Evolutionary conservation across 1,284 basidiomycete genomes (phyloP), one percentile per base, ranked within the genome.

Genomic region (Tilletia indica): DNA sequence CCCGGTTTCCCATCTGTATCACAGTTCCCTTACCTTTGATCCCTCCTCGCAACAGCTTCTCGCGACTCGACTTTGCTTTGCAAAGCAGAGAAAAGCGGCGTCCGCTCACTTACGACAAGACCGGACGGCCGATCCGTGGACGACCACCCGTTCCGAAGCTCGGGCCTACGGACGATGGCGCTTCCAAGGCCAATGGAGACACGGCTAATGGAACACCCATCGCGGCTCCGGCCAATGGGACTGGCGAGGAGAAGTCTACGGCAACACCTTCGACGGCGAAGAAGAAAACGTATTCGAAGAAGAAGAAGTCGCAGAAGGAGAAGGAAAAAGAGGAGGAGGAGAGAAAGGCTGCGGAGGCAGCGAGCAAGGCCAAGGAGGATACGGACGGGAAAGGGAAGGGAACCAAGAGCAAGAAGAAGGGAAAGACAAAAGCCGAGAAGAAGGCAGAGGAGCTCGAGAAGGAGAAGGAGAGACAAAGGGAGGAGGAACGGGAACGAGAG

Each of bases 231-330:
- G 42, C 42, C 42, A 45, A 45, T 45, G 42, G 42, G 42, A 45
- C 42, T 8, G 42, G 42, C 42, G 42, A 45, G 42, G 42, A 67
- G 36, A 76, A 78, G 72, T 49, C 70, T 49, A 72, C 67, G 66
- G 51, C 51, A 2, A 19, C 51, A 19, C 21, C 51, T 25, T 19
- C 51, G 51, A 69, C 68, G 5, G 54, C 74, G 25, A 76, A 77
- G 68, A 80, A 78, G 48, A 73, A 76, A 1, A 67, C 75, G 0
- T 73, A 70, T 16, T 77, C 78, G 71, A 77, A 80, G 70, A 77
- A 76, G 69, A 80, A 76, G 68, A 79, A 77, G 61, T 76, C 76
- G 8, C 76, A 77, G 51, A 71, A 74, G 3, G 76, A 78, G 25
- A 77, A 74, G 51, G 75, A 75, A 31, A 21, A 34, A 25, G 77